Conservation (phyloP, 305 asterid species). For the Solanum hybrid region DNA sequence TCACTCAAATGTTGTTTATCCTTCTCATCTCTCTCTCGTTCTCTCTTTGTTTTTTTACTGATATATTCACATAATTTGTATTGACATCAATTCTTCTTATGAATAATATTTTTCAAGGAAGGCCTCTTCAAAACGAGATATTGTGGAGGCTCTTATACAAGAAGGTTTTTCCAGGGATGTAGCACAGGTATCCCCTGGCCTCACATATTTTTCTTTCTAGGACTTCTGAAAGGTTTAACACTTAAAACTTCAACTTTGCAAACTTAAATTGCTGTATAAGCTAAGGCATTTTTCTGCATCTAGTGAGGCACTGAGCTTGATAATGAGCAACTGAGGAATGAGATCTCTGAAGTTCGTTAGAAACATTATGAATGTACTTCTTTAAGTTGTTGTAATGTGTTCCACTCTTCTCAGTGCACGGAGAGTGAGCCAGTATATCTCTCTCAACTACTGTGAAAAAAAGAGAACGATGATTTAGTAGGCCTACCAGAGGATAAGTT, state of each 20-base stretch:
- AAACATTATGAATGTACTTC: not conserved
- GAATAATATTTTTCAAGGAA: conserved; percentile 44
- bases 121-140: conserved; percentile 77
- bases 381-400: not conserved
- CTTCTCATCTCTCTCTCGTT: not conserved
- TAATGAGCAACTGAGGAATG: not conserved
- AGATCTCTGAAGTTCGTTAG: not conserved
- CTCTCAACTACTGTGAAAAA: not conserved
- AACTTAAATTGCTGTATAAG: not conserved
- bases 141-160: conserved; percentile 60
- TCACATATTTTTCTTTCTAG: not conserved
- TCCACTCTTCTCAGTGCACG: not conserved
- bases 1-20: not conserved
- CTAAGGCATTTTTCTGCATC: not conserved
- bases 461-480: not conserved
- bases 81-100: not conserved
- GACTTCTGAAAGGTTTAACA: not conserved
- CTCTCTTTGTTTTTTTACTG: not conserved
- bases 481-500: not conserved
- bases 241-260: not conserved
- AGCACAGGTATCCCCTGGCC: conserved; percentile 49
- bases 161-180: conserved; percentile 88
- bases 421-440: not conserved
- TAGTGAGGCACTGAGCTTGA: not conserved
- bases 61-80: not conserved